Evolutionary conservation across 108 stramenopile species (phyloP).

Genomic region (Conticribra weissflogii): DNA sequence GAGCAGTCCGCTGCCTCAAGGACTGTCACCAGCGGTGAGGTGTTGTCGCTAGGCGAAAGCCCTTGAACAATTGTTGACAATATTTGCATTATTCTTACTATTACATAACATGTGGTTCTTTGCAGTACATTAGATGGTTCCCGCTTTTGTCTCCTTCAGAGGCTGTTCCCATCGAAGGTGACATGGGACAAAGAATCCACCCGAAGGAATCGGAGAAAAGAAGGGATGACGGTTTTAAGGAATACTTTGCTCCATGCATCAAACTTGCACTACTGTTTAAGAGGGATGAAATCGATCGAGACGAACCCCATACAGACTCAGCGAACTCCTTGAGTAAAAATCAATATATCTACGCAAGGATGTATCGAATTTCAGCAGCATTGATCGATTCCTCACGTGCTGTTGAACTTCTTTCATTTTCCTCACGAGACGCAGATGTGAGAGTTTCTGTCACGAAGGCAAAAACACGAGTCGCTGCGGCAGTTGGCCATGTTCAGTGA

Average conservation of each 20-base stretch:
- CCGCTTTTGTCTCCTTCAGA: slow-evolving; percentile 71
- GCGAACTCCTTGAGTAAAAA: slow-evolving; percentile 33
- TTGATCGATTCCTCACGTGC: slow-evolving; percentile 77
- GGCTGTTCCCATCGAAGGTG: slow-evolving; percentile 66
- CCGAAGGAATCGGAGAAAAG: slow-evolving; percentile 72
- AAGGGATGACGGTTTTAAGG: slow-evolving; percentile 62
- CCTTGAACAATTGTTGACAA: neutral
- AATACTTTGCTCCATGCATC: slow-evolving; percentile 78
- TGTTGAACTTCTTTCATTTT: slow-evolving; percentile 67
- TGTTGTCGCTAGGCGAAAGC: neutral
- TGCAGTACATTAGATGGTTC: slow-evolving; percentile 67
- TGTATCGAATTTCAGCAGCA: slow-evolving; percentile 64
- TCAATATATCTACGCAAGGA: slow-evolving; percentile 66
- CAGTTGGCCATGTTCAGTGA: slow-evolving; percentile 71
- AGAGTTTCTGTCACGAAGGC: slow-evolving; percentile 72
- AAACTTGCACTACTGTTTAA: slow-evolving; percentile 61
- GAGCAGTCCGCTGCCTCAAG: neutral
- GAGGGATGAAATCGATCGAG: slow-evolving; percentile 15
- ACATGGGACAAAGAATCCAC: slow-evolving; percentile 64
- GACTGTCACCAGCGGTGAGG: slow-evolving; percentile 45
- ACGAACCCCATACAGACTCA: neutral
- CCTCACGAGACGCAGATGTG: slow-evolving; percentile 63
- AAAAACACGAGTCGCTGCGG: slow-evolving; percentile 68
- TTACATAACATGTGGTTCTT: too few species aligned
- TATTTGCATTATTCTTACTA: too few species aligned